Conservation (phyloP, 1,284 basidiomycete genomes). For the Papiliotrema nemorosa region DNA sequence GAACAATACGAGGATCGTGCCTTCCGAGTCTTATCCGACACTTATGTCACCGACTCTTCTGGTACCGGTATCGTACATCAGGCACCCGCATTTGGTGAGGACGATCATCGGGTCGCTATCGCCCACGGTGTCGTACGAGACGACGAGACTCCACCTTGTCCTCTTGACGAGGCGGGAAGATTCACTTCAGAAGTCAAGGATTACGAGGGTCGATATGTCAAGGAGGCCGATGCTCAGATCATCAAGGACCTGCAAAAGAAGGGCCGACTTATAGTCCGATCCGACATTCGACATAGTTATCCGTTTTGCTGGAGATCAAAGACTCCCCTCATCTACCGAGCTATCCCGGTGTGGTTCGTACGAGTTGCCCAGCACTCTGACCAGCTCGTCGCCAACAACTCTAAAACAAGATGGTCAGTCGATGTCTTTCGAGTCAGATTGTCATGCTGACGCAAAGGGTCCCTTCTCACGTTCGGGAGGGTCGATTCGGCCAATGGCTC, state of each 20-base stretch:
- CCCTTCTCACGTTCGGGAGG: constrained; percentile 82
- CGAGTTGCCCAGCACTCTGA: constrained; percentile 80
- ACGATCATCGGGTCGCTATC: constrained; percentile 92
- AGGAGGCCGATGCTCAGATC: constrained; percentile 93
- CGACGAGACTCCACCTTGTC: constrained; percentile 94
- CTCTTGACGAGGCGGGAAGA: constrained; percentile 82
- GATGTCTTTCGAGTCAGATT: not conserved
- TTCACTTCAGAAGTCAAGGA: constrained; percentile 90
- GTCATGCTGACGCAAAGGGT: constrained; percentile 59
- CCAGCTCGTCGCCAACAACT: constrained; percentile 85
- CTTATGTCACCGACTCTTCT: constrained; percentile 88
- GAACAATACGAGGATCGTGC: constrained; percentile 90
- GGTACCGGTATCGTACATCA: constrained; percentile 99
- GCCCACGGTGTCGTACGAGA: constrained; percentile 73
- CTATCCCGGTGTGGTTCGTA: constrained; percentile 95
- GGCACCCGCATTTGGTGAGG: constrained; percentile 97
- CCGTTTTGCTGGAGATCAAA: constrained; percentile 98
- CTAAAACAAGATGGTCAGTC: constrained; percentile 78
- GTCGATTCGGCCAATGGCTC: constrained; percentile 95
- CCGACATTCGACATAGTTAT: constrained; percentile 84
- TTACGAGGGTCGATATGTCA: constrained; percentile 86
- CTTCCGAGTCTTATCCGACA: constrained; percentile 84
- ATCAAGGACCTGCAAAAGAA: constrained; percentile 87
- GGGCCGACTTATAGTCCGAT: constrained; percentile 83
- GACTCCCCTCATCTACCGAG: constrained; percentile 94